Evolutionary conservation across 2,329 filamentous ascomycete species (phyloP).

Genomic region (Calonectria naviculata): DNA sequence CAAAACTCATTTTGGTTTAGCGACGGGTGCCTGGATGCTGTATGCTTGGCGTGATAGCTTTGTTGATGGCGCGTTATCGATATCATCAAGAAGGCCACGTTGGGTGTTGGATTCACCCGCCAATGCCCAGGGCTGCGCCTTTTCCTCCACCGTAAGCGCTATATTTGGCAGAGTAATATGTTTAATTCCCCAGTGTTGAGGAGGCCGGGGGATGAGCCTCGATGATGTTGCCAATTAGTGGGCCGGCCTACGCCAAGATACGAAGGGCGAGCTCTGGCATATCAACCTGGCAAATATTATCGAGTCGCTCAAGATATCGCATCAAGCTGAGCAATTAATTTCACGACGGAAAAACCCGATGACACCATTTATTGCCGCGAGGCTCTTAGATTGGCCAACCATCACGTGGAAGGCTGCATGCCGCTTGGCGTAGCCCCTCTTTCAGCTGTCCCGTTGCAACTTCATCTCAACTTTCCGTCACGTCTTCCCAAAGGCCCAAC

Average conservation of each 20-base stretch:
- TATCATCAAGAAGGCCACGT: neutral
- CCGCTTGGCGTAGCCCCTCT: constrained; percentile 7
- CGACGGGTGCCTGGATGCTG: neutral
- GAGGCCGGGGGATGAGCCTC: neutral
- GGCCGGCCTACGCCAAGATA: neutral
- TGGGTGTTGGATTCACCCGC: neutral
- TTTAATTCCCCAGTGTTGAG: neutral
- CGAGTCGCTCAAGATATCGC: neutral
- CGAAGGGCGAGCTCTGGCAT: neutral
- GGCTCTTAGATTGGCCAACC: constrained; percentile 6
- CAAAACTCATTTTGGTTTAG: neutral
- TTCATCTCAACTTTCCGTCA: neutral
- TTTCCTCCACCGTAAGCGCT: neutral
- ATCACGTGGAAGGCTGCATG: constrained; percentile 9
- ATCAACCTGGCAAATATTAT: neutral
- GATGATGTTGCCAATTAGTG: neutral
- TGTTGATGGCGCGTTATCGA: neutral
- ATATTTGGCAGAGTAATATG: neutral
- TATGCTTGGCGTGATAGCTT: neutral
- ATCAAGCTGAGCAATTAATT: neutral
- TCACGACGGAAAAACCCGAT: neutral
- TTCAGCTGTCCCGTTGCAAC: constrained; percentile 5
- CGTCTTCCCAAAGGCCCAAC: neutral
- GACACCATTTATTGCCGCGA: neutral
- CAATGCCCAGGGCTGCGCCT: neutral